phyloP scores from a whole-genome alignment of 352 stramenopile species.

The Phytophthora syringae region DNA sequence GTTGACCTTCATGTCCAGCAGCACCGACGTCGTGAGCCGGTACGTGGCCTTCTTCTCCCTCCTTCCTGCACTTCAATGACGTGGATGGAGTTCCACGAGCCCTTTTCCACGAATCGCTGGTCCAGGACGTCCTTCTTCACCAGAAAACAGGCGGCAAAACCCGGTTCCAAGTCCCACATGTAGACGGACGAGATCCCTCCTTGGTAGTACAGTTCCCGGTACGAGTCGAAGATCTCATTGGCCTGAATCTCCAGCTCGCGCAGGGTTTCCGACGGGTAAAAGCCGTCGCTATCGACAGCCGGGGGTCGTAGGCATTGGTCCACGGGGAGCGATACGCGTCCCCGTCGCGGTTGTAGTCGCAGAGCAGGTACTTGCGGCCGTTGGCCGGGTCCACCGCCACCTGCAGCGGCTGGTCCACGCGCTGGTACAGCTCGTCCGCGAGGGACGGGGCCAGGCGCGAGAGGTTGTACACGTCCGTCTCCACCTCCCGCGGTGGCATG shows the following conservation, averaged over 20 bases:
- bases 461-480: slow-evolving; percentile 86
- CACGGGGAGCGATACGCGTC: slow-evolving; percentile 94
- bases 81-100: slow-evolving; percentile 95
- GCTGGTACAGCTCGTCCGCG: slow-evolving; percentile 93
- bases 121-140: slow-evolving; percentile 93
- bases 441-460: slow-evolving; percentile 81
- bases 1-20: slow-evolving; percentile 92
- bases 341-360: slow-evolving; percentile 96
- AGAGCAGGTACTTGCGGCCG: slow-evolving; percentile 92
- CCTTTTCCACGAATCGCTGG: slow-evolving; percentile 83
- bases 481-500: slow-evolving; percentile 88
- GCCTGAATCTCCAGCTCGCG: slow-evolving; percentile 92
- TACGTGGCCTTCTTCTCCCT: slow-evolving; percentile 83
- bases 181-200: slow-evolving; percentile 94
- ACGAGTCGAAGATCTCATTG: slow-evolving; percentile 98
- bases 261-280: slow-evolving; percentile 90
- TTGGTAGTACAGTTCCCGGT: slow-evolving; percentile 97
- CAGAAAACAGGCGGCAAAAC: slow-evolving; percentile 94
- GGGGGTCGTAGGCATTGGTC: slow-evolving; percentile 93
- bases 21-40: slow-evolving; percentile 93
- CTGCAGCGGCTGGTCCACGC: slow-evolving; percentile 93
- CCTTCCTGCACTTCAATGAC: slow-evolving; percentile 92
- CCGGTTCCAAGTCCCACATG: slow-evolving; percentile 95
- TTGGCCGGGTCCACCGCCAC: slow-evolving; percentile 86
- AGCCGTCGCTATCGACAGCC: slow-evolving; percentile 85